Evolutionary conservation across 2,329 filamentous ascomycete genomes (phyloP), one percentile per base, ranked within the genome.

Genomic region (Penicillium italicum): DNA sequence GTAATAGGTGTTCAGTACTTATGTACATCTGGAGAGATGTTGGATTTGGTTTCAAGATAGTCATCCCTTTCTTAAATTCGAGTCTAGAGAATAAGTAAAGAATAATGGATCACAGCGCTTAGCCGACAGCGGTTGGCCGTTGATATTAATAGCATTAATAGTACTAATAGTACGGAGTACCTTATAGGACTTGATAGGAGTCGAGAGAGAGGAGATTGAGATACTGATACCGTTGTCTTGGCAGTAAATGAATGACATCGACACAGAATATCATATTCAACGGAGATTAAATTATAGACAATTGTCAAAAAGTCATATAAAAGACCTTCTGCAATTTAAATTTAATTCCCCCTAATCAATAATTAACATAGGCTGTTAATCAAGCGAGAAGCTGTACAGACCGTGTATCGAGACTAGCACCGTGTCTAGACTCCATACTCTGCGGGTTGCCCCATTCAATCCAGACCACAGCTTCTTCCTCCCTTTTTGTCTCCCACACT

Each of bases 401-500:
- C 50, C 50, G 51, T 49, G 51, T 53, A 53, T 49, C 44, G 22
- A 53, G 18, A 50, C 44, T 43, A 49, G 37, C 42, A 36, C 41
- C 53, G 38, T 30, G 61, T 63, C 62, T 64, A 64, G 62, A 64
- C 62, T 62, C 56, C 58, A 53, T 55, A 42, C 58, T 56, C 55
- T 57, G 60, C 60, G 60, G 56, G 60, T 61, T 60, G 58, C 60
- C 60, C 61, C 61, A 62, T 62, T 59, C 63, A 61, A 62, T 63
- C 61, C 61, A 65, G 61, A 64, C 58, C 60, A 63, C 62, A 64
- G 64, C 65, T 66, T 59, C 52, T 58, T 58, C 61, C 62, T 62
- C 60, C 62, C 65, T 66, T 64, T 65, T 63, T 58, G 51, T 64
- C 65, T 67, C 59, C 62, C 59, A 66, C 64, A 67, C 55, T 58